phyloP scores from a whole-genome alignment of 225 moss, liverwort and hornwort genomes.

The Straminergon stramineum region DNA sequence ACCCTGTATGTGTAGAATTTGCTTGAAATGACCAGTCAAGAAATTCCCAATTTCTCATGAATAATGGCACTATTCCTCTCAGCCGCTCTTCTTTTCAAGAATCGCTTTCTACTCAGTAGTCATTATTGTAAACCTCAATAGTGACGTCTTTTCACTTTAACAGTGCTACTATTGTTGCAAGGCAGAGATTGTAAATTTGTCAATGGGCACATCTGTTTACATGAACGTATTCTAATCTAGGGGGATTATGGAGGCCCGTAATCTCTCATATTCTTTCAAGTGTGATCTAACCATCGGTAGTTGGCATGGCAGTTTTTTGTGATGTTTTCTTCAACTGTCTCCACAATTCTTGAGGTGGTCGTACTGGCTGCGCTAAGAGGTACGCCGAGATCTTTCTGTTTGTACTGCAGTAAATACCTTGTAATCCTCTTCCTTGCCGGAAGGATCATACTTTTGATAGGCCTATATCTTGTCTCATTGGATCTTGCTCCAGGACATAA shows the following conservation, averaged over 20 bases:
- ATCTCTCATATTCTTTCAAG: background rate
- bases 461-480: background rate
- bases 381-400: background rate
- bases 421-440: background rate
- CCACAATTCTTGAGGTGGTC: constrained; percentile 65
- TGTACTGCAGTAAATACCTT: background rate
- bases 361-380: constrained; percentile 66
- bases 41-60: background rate
- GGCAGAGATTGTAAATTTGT: background rate
- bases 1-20: background rate
- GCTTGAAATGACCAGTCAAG: background rate
- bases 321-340: constrained; percentile 57
- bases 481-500: background rate
- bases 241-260: background rate
- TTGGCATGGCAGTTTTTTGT: constrained; percentile 60
- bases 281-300: background rate
- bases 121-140: background rate
- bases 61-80: background rate
- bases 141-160: background rate
- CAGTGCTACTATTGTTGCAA: background rate
- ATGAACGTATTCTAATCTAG: background rate
- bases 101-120: background rate
- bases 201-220: background rate
- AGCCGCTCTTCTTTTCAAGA: background rate
- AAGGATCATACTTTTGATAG: background rate